Evolutionary conservation across 2,329 filamentous ascomycete genomes (phyloP).

Genomic region (Calonectria pseudoreteaudii): DNA sequence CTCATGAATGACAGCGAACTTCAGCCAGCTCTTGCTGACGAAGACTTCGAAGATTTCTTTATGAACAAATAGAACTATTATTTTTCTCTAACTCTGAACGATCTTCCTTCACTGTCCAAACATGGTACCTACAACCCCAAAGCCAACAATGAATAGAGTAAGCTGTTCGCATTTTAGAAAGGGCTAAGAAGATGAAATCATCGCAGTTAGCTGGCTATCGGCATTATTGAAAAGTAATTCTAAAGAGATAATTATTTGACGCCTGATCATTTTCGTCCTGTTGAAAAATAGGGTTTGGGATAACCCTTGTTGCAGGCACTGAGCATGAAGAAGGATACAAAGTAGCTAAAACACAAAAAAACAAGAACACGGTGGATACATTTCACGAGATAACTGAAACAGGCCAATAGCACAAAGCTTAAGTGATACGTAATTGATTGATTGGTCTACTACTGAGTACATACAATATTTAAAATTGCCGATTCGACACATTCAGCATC

Average conservation of each 20-base stretch:
- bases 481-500: too few species aligned
- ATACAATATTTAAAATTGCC: background rate
- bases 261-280: too few species aligned
- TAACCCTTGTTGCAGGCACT: too few species aligned
- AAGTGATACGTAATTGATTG: background rate
- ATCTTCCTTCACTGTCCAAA: background rate
- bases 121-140: too few species aligned
- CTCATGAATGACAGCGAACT: conserved; percentile 26
- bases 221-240: background rate
- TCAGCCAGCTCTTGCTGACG: conserved; percentile 37
- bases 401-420: background rate
- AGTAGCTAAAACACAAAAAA: too few species aligned
- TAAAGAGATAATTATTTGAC: too few species aligned
- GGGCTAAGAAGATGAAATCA: background rate
- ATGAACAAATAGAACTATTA: conserved; percentile 29
- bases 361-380: background rate
- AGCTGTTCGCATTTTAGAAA: background rate
- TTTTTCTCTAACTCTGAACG: background rate
- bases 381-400: background rate
- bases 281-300: too few species aligned
- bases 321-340: too few species aligned
- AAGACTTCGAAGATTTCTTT: conserved; percentile 40
- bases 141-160: background rate
- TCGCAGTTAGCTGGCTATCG: background rate
- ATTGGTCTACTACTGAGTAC: background rate